Evolutionary conservation across 805 yeast genomes (phyloP).

Genomic region (Zygoascus bituminiphila): DNA sequence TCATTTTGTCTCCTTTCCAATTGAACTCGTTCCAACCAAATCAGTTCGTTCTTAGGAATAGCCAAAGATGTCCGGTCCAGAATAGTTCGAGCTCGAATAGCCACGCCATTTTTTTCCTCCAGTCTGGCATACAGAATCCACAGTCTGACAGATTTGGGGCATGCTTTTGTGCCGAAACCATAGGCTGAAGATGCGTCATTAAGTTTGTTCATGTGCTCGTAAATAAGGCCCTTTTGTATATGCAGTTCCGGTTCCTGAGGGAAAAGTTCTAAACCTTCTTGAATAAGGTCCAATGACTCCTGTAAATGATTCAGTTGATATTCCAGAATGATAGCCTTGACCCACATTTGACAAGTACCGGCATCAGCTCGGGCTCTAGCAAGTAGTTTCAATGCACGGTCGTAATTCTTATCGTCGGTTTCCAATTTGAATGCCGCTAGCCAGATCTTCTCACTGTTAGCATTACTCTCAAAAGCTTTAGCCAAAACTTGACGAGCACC

Average conservation of each 20-base stretch:
- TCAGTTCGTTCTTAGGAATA: slow-evolving; percentile 34
- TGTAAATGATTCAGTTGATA: slow-evolving; percentile 33
- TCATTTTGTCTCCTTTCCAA: slow-evolving; percentile 50
- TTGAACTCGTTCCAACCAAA: slow-evolving; percentile 51
- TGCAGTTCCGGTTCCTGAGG: slow-evolving; percentile 47
- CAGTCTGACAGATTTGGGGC: slow-evolving; percentile 38
- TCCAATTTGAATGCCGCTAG: slow-evolving; percentile 66
- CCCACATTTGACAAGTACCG: slow-evolving; percentile 47
- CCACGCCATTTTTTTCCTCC: slow-evolving; percentile 38
- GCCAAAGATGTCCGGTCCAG: slow-evolving; percentile 57
- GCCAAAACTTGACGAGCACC: slow-evolving; percentile 48
- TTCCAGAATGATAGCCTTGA: slow-evolving; percentile 47
- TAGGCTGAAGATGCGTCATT: slow-evolving; percentile 41
- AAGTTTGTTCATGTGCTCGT: slow-evolving; percentile 26
- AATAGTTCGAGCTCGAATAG: slow-evolving; percentile 58
- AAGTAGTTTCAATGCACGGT: slow-evolving; percentile 33
- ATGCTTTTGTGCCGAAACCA: slow-evolving; percentile 39
- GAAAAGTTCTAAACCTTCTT: slow-evolving; percentile 41
- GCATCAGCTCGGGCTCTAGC: slow-evolving; percentile 34
- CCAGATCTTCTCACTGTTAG: slow-evolving; percentile 52
- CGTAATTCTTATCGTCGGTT: slow-evolving; percentile 32
- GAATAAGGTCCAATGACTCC: slow-evolving; percentile 35
- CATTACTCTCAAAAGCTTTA: slow-evolving; percentile 38
- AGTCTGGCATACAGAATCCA: slow-evolving; percentile 49
- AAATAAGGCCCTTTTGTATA: slow-evolving; percentile 56